A percentile compares a stretch with the other conserved stretches of the same genome.
Evolutionary conservation across 441 rosid genomes (phyloP).

Genomic region (Eutrema salsugineum): DNA sequence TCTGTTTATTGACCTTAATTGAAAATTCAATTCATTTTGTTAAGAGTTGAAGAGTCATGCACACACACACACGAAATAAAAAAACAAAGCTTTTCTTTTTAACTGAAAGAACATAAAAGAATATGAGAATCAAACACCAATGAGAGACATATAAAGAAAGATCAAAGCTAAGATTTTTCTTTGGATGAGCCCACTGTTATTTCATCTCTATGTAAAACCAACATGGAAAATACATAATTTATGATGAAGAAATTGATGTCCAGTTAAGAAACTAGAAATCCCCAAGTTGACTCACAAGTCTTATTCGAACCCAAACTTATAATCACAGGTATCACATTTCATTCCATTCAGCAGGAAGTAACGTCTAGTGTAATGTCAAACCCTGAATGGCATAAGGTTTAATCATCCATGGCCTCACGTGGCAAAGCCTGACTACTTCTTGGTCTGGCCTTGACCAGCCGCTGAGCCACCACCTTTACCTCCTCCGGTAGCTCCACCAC

Average conservation of each 20-base stretch:
- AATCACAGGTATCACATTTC: neutral
- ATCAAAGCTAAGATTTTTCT: neutral
- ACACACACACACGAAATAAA: neutral
- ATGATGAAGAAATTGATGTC: neutral
- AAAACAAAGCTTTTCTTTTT: neutral
- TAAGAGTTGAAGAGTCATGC: neutral
- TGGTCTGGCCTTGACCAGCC: conserved; percentile 28
- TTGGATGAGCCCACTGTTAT: neutral
- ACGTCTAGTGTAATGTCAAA: neutral
- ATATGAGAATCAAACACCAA: neutral
- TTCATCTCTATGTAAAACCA: neutral
- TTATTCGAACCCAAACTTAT: neutral
- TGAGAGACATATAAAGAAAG: neutral
- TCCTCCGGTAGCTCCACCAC: conserved; percentile 15
- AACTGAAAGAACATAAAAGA: conserved; percentile 9
- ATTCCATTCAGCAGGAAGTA: neutral
- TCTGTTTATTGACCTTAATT: neutral
- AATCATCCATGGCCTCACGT: conserved; percentile 18
- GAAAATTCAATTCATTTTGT: neutral
- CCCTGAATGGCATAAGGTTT: neutral
- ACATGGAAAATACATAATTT: neutral
- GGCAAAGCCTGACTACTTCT: conserved; percentile 18
- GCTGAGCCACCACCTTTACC: conserved; percentile 25
- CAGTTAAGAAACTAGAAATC: neutral
- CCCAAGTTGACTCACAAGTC: conserved; percentile 1